Evolutionary conservation across 306 rosid species (phyloP).

Genomic region (Vicia faba): DNA sequence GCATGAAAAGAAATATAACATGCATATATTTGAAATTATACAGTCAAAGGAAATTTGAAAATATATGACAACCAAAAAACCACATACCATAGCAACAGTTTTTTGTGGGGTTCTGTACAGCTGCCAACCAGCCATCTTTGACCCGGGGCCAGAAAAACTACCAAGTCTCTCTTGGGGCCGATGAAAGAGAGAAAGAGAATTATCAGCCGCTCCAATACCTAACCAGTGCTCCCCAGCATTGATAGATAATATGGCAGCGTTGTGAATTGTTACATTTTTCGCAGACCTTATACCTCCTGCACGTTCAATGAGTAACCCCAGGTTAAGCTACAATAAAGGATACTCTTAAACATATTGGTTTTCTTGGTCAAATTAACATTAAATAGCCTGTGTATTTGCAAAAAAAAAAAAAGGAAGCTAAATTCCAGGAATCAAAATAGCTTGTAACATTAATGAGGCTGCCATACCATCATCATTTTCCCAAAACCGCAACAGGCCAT

Average conservation of each 20-base stretch:
- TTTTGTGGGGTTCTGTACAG: slow-evolving; percentile 95
- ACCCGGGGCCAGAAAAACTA: slow-evolving; percentile 70
- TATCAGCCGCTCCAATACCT: slow-evolving; percentile 98
- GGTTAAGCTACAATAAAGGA: slow-evolving; percentile 5
- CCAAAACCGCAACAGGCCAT: slow-evolving; percentile 97
- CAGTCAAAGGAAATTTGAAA: slow-evolving; percentile 3
- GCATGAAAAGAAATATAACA: slow-evolving; percentile 9
- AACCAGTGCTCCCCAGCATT: slow-evolving; percentile 98
- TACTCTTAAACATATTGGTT: slow-evolving; percentile 9
- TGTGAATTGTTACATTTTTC: slow-evolving; percentile 88
- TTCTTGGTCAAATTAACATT: slow-evolving; percentile 30
- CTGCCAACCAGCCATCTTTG: slow-evolving; percentile 95
- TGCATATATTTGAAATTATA: not conserved
- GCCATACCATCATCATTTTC: slow-evolving; percentile 88
- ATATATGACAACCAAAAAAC: slow-evolving; percentile 10
- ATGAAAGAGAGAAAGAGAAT: slow-evolving; percentile 90
- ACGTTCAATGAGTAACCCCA: slow-evolving; percentile 35
- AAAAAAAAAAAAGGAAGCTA: slow-evolving; percentile 15
- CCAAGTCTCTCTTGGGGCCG: slow-evolving; percentile 99
- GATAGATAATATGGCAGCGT: slow-evolving; percentile 78
- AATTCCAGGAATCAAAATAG: slow-evolving; percentile 36
- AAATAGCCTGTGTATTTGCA: slow-evolving; percentile 8
- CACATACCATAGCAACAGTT: slow-evolving; percentile 82
- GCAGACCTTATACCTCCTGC: slow-evolving; percentile 89
- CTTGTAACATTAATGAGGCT: slow-evolving; percentile 24